Base-by-base conservation (phyloP, 208 protist species). In the Wallacemonas collosoma region DNA sequence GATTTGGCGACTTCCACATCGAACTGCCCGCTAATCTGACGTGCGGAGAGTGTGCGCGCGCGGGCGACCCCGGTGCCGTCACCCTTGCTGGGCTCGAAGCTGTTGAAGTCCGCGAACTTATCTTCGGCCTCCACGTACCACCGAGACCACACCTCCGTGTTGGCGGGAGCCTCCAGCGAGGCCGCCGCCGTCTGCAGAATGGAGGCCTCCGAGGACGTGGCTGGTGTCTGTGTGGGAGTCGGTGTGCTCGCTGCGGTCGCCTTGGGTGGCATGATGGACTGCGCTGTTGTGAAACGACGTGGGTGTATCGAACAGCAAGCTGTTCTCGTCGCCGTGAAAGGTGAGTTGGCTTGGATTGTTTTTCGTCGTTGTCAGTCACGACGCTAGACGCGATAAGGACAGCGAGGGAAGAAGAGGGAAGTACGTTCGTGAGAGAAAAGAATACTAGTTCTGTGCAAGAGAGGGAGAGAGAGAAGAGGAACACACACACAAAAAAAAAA, bases 1-100 rank as follows among this genome's bases (percentile, higher is more conserved):
- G 84, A 90, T 78, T 94, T 92, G 68, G 87, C 76, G 60, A 97
- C 92, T 77, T 97, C 92, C 48, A 95, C 90, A 43, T 97, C 92
- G 55, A 97, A 97, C 76, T 95, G 92, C 9, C 92, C 92, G 60
- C 85, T 93, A 73, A 97, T 92, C 73, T 94, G 88, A 6, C 92
- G 88, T 58, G 87, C 87, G 63, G 83, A 91, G 65, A 95, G 75
- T 17, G 89, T 91, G 69, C 90, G 92, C 55, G 89, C 26, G 43
- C 72, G 57, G 9, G n/a, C 71, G 12, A 45, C 44, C 7, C 50
- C 55, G 6, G 76, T 17, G 2, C 69, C 80, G 12, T 74, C 65
- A 2, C 58, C 63, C 14, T 66, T 71, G 9, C 64, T 79, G 11
- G 82, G 76, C 48, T 85, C 86, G 70, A 90, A 97, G 76, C 87